Evolutionary conservation across 2,329 filamentous ascomycete species (phyloP).

Genomic region (Pestalotiopsis sp.): DNA sequence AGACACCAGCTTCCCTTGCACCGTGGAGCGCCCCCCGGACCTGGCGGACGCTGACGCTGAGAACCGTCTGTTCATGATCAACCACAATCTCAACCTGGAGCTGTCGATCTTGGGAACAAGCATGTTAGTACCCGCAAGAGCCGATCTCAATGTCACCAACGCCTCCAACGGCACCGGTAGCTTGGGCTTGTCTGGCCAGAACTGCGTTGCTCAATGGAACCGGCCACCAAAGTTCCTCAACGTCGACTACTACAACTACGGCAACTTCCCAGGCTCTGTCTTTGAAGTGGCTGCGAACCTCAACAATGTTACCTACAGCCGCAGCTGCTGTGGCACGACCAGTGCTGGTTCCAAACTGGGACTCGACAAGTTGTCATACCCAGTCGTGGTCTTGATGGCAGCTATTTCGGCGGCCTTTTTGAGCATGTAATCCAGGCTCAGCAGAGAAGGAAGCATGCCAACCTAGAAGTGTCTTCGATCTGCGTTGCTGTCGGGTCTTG

Average conservation of each 20-base stretch:
- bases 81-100: conserved; percentile 88
- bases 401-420: not conserved
- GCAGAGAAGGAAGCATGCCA: not conserved
- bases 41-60: conserved; percentile 56
- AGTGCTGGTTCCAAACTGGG: conserved; percentile 19
- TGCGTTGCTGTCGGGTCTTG: not conserved
- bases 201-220: conserved; percentile 66
- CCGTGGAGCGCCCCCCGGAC: conserved; percentile 73
- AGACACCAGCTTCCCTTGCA: conserved; percentile 73
- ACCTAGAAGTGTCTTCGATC: not conserved
- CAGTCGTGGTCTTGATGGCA: not conserved
- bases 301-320: conserved; percentile 74
- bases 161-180: conserved; percentile 66
- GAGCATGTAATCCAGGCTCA: not conserved
- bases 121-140: conserved; percentile 73
- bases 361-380: not conserved
- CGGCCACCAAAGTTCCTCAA: conserved; percentile 77
- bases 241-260: conserved; percentile 84
- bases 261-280: conserved; percentile 68
- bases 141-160: conserved; percentile 74
- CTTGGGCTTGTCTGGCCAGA: conserved; percentile 64
- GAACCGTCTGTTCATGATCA: conserved; percentile 77
- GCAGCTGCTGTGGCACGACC: conserved; percentile 57
- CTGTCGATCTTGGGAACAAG: conserved; percentile 67
- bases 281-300: conserved; percentile 73